These are phyloP conservation scores for Solanum tacnaense DNA, from an alignment of 257 asterid genomes.

Conservation along the genomic window DNA sequence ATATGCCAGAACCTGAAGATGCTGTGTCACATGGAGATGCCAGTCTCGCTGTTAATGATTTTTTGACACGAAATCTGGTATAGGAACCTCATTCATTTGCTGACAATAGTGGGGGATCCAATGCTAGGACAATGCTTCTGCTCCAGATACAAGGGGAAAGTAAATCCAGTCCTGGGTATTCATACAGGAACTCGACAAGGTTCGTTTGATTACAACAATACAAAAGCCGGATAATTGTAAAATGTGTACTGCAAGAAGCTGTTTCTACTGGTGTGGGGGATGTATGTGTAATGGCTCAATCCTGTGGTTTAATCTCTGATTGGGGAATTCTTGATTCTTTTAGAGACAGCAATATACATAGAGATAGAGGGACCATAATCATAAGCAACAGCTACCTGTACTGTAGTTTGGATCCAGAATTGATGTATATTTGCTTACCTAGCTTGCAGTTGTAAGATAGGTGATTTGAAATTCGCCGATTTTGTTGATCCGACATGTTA, in stretches of 20 bases:
- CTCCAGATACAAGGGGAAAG: neutral
- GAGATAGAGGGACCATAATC: neutral
- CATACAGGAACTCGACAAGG: neutral
- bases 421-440: neutral
- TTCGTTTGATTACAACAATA: neutral
- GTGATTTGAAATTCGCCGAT: neutral
- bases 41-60: constrained; percentile 81
- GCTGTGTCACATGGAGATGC: constrained; percentile 98
- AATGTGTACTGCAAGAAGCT: neutral
- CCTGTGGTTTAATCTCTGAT: neutral
- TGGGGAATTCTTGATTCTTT: neutral
- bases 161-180: neutral
- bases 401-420: neutral
- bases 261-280: neutral
- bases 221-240: neutral
- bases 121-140: neutral
- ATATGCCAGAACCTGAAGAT: constrained; percentile 96
- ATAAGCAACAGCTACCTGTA: neutral
- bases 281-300: neutral
- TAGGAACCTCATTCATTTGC: neutral
- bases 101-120: neutral
- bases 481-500: neutral
- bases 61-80: constrained; percentile 48
- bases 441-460: neutral
- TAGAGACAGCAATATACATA: neutral